Percentiles rank a stretch among this genome's conserved stretches.
phyloP scores from a whole-genome alignment of 2,329 filamentous ascomycete species.

The Delphinella strobiligena region DNA sequence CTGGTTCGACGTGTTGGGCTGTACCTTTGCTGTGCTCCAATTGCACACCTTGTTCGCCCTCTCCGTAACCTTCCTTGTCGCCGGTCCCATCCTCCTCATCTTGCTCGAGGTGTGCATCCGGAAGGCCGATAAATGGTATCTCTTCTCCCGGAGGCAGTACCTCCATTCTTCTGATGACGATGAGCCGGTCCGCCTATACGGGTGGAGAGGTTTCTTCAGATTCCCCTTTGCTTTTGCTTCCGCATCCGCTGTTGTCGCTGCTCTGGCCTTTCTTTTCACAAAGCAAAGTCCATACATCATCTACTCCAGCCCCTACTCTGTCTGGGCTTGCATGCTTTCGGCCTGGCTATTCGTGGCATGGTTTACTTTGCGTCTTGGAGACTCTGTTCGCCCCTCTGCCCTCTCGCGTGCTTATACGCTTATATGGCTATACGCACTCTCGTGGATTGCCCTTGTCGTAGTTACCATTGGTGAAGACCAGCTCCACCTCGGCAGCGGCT shows the following conservation, averaged over 20 bases:
- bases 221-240: constrained; percentile 65
- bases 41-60: constrained; percentile 79
- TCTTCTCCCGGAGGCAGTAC: constrained; percentile 58
- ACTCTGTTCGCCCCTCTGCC: constrained; percentile 71
- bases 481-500: constrained; percentile 60
- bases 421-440: constrained; percentile 70
- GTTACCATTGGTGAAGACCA: constrained; percentile 68
- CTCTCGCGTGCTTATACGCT: constrained; percentile 70
- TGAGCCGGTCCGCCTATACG: constrained; percentile 52
- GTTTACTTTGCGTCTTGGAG: constrained; percentile 68
- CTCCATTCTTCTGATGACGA: constrained; percentile 48
- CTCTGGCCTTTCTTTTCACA: constrained; percentile 59
- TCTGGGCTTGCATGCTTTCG: constrained; percentile 64
- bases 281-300: constrained; percentile 83
- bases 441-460: constrained; percentile 61
- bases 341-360: constrained; percentile 72
- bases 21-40: constrained; percentile 63
- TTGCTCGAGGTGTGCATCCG: constrained; percentile 56
- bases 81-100: constrained; percentile 62
- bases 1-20: constrained; percentile 90
- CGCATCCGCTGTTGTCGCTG: constrained; percentile 56
- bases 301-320: constrained; percentile 78
- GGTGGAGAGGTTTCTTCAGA: constrained; percentile 72
- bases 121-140: constrained; percentile 72
- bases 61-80: constrained; percentile 71